Evolutionary conservation across 208 protist species (phyloP).

Genomic region (Spongospora subterranea): DNA sequence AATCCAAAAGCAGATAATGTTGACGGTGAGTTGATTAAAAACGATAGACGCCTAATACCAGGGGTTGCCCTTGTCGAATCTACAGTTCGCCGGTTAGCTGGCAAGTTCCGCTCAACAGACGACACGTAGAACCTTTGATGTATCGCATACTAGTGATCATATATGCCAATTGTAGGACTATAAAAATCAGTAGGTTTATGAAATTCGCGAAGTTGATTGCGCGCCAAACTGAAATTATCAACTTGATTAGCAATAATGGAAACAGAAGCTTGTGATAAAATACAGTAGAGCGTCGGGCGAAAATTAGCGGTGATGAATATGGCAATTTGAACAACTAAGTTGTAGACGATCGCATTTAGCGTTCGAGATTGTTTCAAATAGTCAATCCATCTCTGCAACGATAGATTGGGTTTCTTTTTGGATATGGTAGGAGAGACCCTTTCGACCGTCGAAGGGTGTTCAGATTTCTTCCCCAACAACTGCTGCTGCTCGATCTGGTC

Average conservation of each 20-base stretch:
- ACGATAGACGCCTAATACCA: not conserved
- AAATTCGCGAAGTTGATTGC: not conserved
- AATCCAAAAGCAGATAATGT: not conserved
- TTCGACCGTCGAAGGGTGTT: no score
- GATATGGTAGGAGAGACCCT: no score
- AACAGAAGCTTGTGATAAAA: not conserved
- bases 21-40: not conserved
- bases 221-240: conserved; percentile 17
- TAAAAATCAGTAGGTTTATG: not conserved
- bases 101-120: not conserved
- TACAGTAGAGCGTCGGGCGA: conserved; percentile 52
- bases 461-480: no score
- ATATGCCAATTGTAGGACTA: not conserved
- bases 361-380: not conserved
- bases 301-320: not conserved
- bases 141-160: not conserved
- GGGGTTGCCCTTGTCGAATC: not conserved
- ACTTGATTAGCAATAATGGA: not conserved
- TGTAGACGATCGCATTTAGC: not conserved
- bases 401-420: no score
- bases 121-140: not conserved
- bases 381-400: not conserved
- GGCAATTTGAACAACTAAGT: not conserved
- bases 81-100: not conserved
- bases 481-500: no score